Evolutionary conservation across 169 alveolate species (phyloP).

Genomic region (Cryptosporidium bovis): DNA sequence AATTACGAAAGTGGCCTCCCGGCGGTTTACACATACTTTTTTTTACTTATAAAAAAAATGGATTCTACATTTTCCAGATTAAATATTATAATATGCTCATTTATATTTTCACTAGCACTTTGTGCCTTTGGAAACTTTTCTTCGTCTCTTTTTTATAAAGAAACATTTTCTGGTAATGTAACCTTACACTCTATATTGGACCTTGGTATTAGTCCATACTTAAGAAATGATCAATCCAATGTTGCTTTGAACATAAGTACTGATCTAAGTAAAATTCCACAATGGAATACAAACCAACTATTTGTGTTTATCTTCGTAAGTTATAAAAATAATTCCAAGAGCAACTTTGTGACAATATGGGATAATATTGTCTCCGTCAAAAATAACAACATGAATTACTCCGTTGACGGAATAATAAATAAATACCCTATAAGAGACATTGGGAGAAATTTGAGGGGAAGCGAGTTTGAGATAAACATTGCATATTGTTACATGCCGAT

Average conservation of each 20-base stretch:
- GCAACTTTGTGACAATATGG: conserved; percentile 76
- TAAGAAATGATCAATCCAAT: conserved; percentile 79
- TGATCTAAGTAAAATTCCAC: conserved; percentile 59
- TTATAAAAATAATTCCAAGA: conserved; percentile 72
- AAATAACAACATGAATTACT: conserved; percentile 6
- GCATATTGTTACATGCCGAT: conserved; percentile 72
- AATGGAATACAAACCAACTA: conserved; percentile 80
- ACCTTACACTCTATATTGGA: conserved; percentile 71
- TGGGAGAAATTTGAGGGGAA: conserved; percentile 33
- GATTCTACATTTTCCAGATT: conserved; percentile 76
- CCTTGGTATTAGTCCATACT: conserved; percentile 74
- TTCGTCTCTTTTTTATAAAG: conserved; percentile 64
- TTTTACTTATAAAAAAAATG: conserved; percentile 61
- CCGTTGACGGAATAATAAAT: conserved; percentile 39
- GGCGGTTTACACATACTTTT: conserved; percentile 33
- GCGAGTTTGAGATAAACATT: conserved; percentile 22
- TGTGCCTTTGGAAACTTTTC: conserved; percentile 76
- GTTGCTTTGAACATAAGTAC: conserved; percentile 76
- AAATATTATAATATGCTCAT: conserved; percentile 77
- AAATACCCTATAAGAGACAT: conserved; percentile 61
- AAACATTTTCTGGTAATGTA: conserved; percentile 55
- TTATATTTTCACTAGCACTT: conserved; percentile 69
- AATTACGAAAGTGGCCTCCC: neutral
- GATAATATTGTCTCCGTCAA: conserved; percentile 69
- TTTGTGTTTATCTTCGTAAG: conserved; percentile 74